Evolutionary conservation across 192 early-diverging fungal species (phyloP).

Genomic region (Backusella circina): DNA sequence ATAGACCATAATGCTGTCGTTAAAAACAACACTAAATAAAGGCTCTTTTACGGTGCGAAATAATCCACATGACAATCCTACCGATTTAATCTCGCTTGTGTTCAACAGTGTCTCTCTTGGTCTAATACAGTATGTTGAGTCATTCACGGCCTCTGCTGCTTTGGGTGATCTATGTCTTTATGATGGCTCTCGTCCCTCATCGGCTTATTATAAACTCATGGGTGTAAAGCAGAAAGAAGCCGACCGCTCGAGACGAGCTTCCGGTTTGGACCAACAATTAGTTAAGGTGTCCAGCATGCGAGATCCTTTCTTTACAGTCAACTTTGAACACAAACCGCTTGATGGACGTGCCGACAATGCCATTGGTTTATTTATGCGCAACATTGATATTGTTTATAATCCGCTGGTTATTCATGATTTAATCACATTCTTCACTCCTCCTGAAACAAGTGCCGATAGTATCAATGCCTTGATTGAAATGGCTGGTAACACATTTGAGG

Average conservation of each 20-base stretch:
- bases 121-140: constrained; percentile 49
- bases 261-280: constrained; percentile 8
- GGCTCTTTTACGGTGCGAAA: constrained; percentile 81
- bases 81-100: constrained; percentile 53
- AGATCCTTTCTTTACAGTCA: constrained; percentile 68
- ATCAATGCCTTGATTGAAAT: constrained; percentile 70
- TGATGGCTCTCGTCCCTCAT: constrained; percentile 58
- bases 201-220: constrained; percentile 51
- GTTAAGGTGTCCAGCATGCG: background rate
- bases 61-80: constrained; percentile 39
- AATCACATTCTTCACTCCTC: constrained; percentile 80
- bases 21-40: constrained; percentile 63
- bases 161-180: constrained; percentile 60
- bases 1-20: constrained; percentile 57
- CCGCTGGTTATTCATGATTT: constrained; percentile 71
- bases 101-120: constrained; percentile 64
- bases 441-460: constrained; percentile 69
- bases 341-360: constrained; percentile 87
- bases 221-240: constrained; percentile 47
- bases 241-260: background rate
- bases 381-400: constrained; percentile 89
- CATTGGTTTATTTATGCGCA: constrained; percentile 78
- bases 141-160: constrained; percentile 50
- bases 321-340: constrained; percentile 86
- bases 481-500: constrained; percentile 84